Conservation (phyloP, 177 flowering plant genomes). For the Telopea speciosissima region DNA sequence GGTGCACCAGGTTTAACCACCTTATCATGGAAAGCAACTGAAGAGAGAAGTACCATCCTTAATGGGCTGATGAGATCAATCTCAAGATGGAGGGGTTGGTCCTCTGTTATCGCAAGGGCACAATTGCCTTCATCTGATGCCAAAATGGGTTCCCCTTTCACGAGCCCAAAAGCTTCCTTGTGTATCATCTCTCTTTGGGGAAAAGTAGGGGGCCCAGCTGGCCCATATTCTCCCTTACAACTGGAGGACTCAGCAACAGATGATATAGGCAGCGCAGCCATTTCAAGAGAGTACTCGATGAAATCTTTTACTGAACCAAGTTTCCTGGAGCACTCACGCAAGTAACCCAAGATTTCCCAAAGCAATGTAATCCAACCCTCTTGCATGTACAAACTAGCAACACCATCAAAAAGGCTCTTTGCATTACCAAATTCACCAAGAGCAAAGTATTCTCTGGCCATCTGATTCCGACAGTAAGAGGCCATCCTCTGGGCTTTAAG, state of each 20-base stretch:
- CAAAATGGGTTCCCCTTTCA: slow-evolving; percentile 36
- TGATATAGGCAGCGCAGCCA: slow-evolving; percentile 87
- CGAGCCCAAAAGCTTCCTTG: slow-evolving; percentile 57
- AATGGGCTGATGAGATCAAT: slow-evolving; percentile 94
- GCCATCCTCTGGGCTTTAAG: slow-evolving; percentile 65
- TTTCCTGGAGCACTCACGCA: slow-evolving; percentile 79
- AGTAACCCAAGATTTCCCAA: slow-evolving; percentile 88
- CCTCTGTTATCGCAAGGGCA: slow-evolving; percentile 31
- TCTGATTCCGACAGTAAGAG: slow-evolving; percentile 55
- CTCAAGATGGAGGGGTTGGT: slow-evolving; percentile 65
- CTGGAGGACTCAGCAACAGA: slow-evolving; percentile 24
- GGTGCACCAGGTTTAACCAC: slow-evolving; percentile 68
- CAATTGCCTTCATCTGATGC: slow-evolving; percentile 23
- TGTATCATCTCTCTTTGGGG: slow-evolving; percentile 60
- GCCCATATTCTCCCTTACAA: slow-evolving; percentile 48
- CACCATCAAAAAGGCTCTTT: slow-evolving; percentile 51
- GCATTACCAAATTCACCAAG: slow-evolving; percentile 58
- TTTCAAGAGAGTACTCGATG: slow-evolving; percentile 88
- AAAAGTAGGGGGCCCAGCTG: slow-evolving; percentile 67
- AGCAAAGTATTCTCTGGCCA: slow-evolving; percentile 75
- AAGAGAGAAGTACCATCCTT: slow-evolving; percentile 72
- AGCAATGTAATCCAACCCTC: slow-evolving; percentile 88
- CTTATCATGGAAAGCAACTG: slow-evolving; percentile 92
- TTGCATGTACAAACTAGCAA: slow-evolving; percentile 62
- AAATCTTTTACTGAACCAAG: slow-evolving; percentile 51